Evolutionary conservation across 106 monocot genomes (phyloP).

Genomic region (Narthecium ossifragum): DNA sequence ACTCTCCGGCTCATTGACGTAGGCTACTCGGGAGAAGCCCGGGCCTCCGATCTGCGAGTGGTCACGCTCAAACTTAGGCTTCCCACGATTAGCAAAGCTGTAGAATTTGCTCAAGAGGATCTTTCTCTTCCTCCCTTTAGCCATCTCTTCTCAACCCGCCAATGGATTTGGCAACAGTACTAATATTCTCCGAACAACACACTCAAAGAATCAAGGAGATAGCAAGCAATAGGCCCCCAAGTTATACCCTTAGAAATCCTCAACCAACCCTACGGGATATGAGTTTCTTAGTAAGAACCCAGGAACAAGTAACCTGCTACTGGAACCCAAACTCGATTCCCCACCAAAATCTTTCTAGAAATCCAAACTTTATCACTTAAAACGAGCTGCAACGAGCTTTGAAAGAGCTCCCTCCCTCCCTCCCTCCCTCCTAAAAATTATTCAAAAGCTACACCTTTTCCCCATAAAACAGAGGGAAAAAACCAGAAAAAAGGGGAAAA

Average conservation of each 20-base stretch:
- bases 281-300: background rate
- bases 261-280: too few relatives aligned
- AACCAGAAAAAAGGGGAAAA: background rate
- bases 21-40: conserved; percentile 65
- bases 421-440: background rate
- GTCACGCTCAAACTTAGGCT: conserved; percentile 37
- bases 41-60: conserved; percentile 80
- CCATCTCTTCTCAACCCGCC: conserved; percentile 5
- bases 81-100: conserved; percentile 34
- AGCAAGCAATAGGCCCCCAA: background rate
- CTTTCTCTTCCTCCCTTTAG: conserved; percentile 25
- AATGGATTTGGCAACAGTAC: background rate
- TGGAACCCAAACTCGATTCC: background rate
- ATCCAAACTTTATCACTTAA: background rate
- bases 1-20: conserved; percentile 54
- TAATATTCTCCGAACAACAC: background rate
- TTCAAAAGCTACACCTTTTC: background rate
- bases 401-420: background rate
- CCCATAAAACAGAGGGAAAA: background rate
- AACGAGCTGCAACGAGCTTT: background rate
- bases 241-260: background rate
- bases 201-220: background rate
- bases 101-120: conserved; percentile 30
- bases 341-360: background rate
- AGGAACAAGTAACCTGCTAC: background rate